Evolutionary conservation across 2,329 filamentous ascomycete genomes (phyloP), one percentile per base, ranked within the genome.

Genomic region (Sarocladium brachiariae): DNA sequence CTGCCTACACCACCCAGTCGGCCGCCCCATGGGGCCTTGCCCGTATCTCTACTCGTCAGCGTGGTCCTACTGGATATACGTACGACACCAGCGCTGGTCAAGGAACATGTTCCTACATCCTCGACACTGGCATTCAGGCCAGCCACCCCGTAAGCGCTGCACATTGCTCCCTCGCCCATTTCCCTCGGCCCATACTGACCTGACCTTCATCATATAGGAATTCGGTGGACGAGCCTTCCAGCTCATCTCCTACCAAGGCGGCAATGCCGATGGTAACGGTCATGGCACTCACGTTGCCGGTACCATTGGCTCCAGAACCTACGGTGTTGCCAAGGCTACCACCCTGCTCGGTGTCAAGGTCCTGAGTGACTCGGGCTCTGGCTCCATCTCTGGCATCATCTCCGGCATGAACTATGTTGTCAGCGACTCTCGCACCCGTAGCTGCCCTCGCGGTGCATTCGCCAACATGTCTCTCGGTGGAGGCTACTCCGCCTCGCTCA

Each of bases 381-480:
- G 70, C 50, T 58, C 61, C 49, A 66, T 58, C 57, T 69, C 70
- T 8, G 66, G 60, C 51, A 67, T 74, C 57, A 65, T 74, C 49
- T 69, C 69, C 19, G 71, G 70, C 55, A 71, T 73, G 55, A 68
- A 73, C 60, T 72, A 61, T 37, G 70, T 72, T 13, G 58, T 62
- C 51, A 52, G 56, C 37, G 68, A 73, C 56, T 58, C 65, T 18
- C 33, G 56, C 48, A 61, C 52, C 14, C 66, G 66, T 52, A 59
- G 50, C 54, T 73, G 71, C 64, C 62, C 65, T 57, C 67, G 63
- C 49, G 71, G 72, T 37, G 62, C 69, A 39, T 72, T 80, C 33
- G 71, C 72, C 57, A 78, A 74, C 65, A 77, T 80, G 75, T 77
- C 73, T 8, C 70, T 81, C 10, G 76, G 77, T 38, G 76, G 76